Percentiles rank a stretch among this genome's conserved stretches.
phyloP scores from a whole-genome alignment of 495 filamentous ascomycete genomes.

The Penicillium steckii region DNA sequence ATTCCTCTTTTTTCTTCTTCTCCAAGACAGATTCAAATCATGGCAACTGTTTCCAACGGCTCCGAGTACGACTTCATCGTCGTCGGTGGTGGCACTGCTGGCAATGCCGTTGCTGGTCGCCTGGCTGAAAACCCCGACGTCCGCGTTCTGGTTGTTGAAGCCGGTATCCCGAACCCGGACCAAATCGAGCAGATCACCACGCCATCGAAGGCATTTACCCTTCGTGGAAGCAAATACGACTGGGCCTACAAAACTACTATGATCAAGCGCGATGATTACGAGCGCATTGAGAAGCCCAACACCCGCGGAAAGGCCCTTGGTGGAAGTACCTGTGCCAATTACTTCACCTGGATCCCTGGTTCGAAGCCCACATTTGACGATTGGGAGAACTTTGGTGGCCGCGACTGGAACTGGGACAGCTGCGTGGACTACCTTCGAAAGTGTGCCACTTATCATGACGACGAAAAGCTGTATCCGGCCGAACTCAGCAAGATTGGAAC shows the following conservation, averaged over 20 bases:
- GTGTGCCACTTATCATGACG: slow-evolving; percentile 40
- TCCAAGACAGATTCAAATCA: too few species aligned
- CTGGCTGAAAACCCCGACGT: slow-evolving; percentile 45
- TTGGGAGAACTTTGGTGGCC: too few species aligned
- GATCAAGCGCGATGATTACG: slow-evolving; percentile 27
- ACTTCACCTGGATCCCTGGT: slow-evolving; percentile 31
- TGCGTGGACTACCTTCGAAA: too few species aligned
- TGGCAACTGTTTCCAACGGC: too few species aligned
- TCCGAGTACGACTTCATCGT: slow-evolving; percentile 40
- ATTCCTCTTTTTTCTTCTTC: too few species aligned
- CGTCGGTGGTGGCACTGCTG: slow-evolving; percentile 48
- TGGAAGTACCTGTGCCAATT: slow-evolving; percentile 58
- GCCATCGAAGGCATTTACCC: background rate
- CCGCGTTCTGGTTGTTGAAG: slow-evolving; percentile 54
- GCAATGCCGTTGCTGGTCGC: slow-evolving; percentile 46
- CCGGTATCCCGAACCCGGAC: slow-evolving; percentile 51
- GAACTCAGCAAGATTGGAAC: slow-evolving; percentile 49
- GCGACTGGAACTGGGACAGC: too few species aligned
- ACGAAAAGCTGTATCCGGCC: slow-evolving; percentile 33
- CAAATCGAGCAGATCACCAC: slow-evolving; percentile 45
- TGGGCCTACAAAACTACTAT: background rate
- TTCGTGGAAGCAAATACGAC: background rate
- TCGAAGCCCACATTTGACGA: slow-evolving; percentile 40
- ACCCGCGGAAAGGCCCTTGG: slow-evolving; percentile 57
- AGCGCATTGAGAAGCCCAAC: too few species aligned